phyloP scores from a whole-genome alignment of 2,329 filamentous ascomycete genomes.

The Xylaria sp. region DNA sequence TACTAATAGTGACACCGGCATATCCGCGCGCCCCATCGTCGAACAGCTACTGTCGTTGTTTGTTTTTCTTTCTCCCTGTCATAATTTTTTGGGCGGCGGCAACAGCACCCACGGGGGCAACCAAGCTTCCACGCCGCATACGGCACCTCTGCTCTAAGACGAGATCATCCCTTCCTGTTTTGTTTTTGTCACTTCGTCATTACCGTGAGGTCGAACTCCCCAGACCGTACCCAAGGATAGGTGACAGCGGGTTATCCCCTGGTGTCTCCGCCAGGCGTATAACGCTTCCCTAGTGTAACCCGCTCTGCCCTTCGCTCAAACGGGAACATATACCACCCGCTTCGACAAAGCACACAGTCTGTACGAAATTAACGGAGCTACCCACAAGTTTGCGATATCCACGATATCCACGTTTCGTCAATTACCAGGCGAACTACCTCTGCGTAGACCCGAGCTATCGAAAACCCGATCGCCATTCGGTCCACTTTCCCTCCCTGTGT shows the following conservation, averaged over 20 bases:
- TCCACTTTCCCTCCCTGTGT: constrained; percentile 37
- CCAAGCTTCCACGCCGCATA: constrained; percentile 8
- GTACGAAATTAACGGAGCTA: constrained; percentile 21
- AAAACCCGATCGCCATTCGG: constrained; percentile 30
- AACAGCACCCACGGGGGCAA: neutral
- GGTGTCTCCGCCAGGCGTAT: constrained; percentile 14
- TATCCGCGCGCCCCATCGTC: neutral
- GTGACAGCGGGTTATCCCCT: constrained; percentile 16
- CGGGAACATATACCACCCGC: neutral
- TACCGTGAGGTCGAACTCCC: constrained; percentile 12
- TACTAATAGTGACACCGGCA: constrained; percentile 6
- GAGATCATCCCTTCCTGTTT: constrained; percentile 19
- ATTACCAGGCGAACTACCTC: constrained; percentile 22
- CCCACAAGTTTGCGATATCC: constrained; percentile 18
- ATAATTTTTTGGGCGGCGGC: neutral
- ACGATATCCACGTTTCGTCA: constrained; percentile 15
- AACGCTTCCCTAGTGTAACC: constrained; percentile 14
- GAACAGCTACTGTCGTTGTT: neutral
- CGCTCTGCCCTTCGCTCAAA: constrained; percentile 23
- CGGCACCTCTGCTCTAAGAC: constrained; percentile 8
- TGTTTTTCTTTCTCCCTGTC: constrained; percentile 1
- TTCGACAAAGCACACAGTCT: constrained; percentile 15
- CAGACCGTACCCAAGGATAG: neutral
- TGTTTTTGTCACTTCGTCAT: neutral
- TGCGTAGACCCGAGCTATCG: constrained; percentile 30